Evolutionary conservation across 176 grass and related monocot genomes (phyloP).

Genomic region (Pontederia paniculata): DNA sequence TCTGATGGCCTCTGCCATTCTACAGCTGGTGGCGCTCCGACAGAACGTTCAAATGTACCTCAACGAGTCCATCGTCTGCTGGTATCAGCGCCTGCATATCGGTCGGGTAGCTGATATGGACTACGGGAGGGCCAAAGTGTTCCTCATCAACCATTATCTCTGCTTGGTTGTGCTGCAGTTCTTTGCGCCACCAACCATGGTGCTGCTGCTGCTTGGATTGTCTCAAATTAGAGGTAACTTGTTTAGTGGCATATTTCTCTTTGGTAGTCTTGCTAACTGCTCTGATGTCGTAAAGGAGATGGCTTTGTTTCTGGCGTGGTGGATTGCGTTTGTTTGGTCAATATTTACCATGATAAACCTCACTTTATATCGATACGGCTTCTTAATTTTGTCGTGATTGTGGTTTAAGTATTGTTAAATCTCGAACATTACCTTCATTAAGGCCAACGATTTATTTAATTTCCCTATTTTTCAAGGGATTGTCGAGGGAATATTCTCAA

Average conservation of each 20-base stretch:
- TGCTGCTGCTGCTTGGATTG: conserved; percentile 48
- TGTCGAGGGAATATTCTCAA: not conserved
- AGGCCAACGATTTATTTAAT: not conserved
- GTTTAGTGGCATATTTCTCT: conserved; percentile 30
- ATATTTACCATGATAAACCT: conserved; percentile 42
- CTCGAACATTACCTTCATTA: not conserved
- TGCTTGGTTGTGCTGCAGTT: conserved; percentile 58
- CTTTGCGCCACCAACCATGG: conserved; percentile 37
- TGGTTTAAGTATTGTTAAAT: not conserved
- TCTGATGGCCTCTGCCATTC: conserved; percentile 24
- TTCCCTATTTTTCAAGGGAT: not conserved
- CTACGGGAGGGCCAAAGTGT: conserved; percentile 89
- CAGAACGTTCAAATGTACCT: conserved; percentile 83
- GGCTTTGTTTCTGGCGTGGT: conserved; percentile 59
- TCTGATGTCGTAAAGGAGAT: conserved; percentile 60
- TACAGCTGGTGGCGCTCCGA: conserved; percentile 62
- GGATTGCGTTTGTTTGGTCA: conserved; percentile 52
- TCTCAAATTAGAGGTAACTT: conserved; percentile 56
- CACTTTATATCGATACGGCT: conserved; percentile 56
- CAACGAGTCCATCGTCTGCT: conserved; percentile 82
- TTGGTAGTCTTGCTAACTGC: conserved; percentile 36
- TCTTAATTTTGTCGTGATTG: conserved; percentile 63
- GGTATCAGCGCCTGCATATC: conserved; percentile 83
- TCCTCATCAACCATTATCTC: conserved; percentile 84
- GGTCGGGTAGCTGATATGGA: conserved; percentile 50